Conservation (phyloP, 2,329 filamentous ascomycete species). For the Claviceps monticola region DNA sequence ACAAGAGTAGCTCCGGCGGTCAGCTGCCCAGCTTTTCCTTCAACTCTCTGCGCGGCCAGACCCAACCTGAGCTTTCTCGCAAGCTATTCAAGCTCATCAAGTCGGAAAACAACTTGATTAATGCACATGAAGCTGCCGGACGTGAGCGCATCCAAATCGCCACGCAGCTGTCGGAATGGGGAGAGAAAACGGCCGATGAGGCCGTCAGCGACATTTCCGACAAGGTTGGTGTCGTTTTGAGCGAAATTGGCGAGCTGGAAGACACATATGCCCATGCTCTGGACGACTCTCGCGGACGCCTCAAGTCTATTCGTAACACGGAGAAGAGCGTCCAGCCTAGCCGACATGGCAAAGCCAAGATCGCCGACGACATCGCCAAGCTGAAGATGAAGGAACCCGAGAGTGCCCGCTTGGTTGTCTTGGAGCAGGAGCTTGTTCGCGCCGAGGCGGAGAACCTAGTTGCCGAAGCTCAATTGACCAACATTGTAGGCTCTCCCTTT, state of each 20-base stretch:
- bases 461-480: conserved; percentile 90
- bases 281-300: conserved; percentile 66
- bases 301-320: conserved; percentile 92
- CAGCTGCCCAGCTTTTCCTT: conserved; percentile 63
- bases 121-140: conserved; percentile 70
- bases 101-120: conserved; percentile 78
- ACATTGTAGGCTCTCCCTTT: conserved; percentile 51
- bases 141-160: conserved; percentile 77
- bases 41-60: conserved; percentile 68
- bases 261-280: conserved; percentile 74
- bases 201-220: conserved; percentile 80
- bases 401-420: conserved; percentile 62
- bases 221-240: conserved; percentile 85
- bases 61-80: conserved; percentile 79
- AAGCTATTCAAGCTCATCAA: conserved; percentile 90
- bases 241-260: conserved; percentile 89
- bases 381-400: conserved; percentile 86
- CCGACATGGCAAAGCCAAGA: conserved; percentile 73
- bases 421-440: conserved; percentile 93
- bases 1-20: conserved; percentile 23
- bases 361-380: conserved; percentile 82
- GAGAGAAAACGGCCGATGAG: conserved; percentile 80
- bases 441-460: conserved; percentile 94
- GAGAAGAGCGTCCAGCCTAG: conserved; percentile 91
- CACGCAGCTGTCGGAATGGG: conserved; percentile 89